Percentiles rank a stretch among this genome's conserved stretches.
These are phyloP conservation scores for Pseudomassariella vexata DNA, from an alignment of 2,329 filamentous ascomycete species.

Conservation along the genomic window DNA sequence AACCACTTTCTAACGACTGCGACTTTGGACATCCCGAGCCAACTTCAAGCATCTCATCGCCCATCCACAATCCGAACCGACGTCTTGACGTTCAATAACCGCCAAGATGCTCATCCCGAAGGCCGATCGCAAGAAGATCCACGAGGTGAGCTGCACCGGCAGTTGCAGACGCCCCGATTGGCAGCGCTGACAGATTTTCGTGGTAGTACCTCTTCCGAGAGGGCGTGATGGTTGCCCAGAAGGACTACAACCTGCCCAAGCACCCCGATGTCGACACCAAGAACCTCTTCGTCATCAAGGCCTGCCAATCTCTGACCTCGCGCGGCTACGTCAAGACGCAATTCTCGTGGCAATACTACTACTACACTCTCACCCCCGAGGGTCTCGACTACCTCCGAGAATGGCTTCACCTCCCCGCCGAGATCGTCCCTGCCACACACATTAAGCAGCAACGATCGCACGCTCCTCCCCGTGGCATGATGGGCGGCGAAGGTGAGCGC, in stretches of 20 bases:
- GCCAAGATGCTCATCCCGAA: slow-evolving; percentile 96
- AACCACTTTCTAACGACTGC: too few relatives aligned
- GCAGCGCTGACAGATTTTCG: too few relatives aligned
- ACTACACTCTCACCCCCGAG: slow-evolving; percentile 99
- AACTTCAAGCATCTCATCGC: too few relatives aligned
- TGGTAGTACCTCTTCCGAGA: slow-evolving; percentile 98
- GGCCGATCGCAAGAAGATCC: slow-evolving; percentile 99
- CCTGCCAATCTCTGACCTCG: slow-evolving; percentile 94
- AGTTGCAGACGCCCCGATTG: too few relatives aligned
- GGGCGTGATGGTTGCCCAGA: slow-evolving; percentile 93
- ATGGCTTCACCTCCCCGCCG: slow-evolving; percentile 98
- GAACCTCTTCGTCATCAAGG: slow-evolving; percentile 99
- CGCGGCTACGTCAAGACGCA: slow-evolving; percentile 99
- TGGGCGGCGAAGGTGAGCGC: slow-evolving; percentile 75
- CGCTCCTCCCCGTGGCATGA: slow-evolving; percentile 97
- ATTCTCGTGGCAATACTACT: slow-evolving; percentile 99
- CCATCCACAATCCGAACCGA: too few relatives aligned
- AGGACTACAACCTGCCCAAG: slow-evolving; percentile 98
- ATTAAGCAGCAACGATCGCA: slow-evolving; percentile 99
- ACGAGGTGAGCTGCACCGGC: too few relatives aligned
- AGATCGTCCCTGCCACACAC: slow-evolving; percentile 99
- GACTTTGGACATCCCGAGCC: too few relatives aligned
- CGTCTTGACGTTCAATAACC: slow-evolving; percentile 44
- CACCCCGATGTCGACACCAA: slow-evolving; percentile 98
- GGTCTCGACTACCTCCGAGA: slow-evolving; percentile 99